Base-by-base conservation (phyloP, 768 basidiomycete species). In the Leccinum imitatum region DNA sequence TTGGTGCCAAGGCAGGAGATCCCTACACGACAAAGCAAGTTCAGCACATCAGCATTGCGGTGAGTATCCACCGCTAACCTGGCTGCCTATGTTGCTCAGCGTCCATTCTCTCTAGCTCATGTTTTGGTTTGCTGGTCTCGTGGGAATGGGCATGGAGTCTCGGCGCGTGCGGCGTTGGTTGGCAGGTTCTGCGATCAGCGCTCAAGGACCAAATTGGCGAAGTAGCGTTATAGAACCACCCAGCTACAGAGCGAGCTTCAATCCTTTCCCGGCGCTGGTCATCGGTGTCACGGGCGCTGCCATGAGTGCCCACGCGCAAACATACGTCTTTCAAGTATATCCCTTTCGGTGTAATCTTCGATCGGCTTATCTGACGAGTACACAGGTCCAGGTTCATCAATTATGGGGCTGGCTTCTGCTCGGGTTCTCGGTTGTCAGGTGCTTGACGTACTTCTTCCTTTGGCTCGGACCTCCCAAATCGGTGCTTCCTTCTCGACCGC, bases 1-100 rank as follows among this genome's bases (percentile, higher is more conserved):
- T 96, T 64, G 95, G 95, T 3, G 91, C 87, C 1, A 75, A 82
- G 15, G 76, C 89, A 0, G 92, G 91, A 14, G 87, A 89, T 69
- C 91, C 95, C 14, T 96, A 83, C 76, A 90, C 91, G 2, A 90
- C 93, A 25, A 96, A 94, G 73, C 85, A 97, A 70, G 84, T 97
- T 15, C 93, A 98, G 68, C 96, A 98, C 67, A 95, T 96, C 57
- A 84, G 89, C 57, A 97, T 98, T 63, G 95, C 95, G 67, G 91
- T 89, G 70, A 64, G 82, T 65, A 46, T 53, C 60, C 11, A 21
- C n/a, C 0, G 3, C 23, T 44, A 19, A 1, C n/a, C 3, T n/a
- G 23, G 25, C n/a, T n/a, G 50, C 55, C 31, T 51, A 17, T 14
- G 17, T 15, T 21, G 14, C 15, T 6, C 47, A 50, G 60, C 53